These are phyloP conservation scores for Globisporangium cederbergense DNA, from an alignment of 352 stramenopile species.

Conservation along the genomic window DNA sequence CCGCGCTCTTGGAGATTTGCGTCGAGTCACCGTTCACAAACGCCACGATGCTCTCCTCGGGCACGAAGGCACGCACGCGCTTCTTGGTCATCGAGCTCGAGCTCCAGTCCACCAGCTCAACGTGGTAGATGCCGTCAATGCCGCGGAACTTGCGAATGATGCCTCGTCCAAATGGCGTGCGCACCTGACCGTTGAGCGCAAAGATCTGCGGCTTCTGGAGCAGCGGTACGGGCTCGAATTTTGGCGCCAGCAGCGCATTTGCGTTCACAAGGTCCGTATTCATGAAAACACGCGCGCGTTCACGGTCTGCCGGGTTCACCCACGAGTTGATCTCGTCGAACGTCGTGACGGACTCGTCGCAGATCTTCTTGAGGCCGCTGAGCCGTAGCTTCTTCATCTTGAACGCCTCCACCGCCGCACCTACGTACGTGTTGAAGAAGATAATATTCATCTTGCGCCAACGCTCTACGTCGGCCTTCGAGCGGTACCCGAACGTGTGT, in stretches of 20 bases:
- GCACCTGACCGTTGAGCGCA: constrained; percentile 48
- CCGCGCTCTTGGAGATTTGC: constrained; percentile 35
- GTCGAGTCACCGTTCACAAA: constrained; percentile 37
- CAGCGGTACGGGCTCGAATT: constrained; percentile 29
- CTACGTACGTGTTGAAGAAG: constrained; percentile 91
- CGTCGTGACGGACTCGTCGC: constrained; percentile 38
- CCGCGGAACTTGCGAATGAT: constrained; percentile 71
- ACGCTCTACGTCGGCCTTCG: constrained; percentile 62
- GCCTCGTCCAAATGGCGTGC: constrained; percentile 57
- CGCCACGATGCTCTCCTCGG: constrained; percentile 47
- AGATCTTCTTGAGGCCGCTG: constrained; percentile 65
- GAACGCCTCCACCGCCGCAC: constrained; percentile 74
- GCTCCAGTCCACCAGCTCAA: constrained; percentile 72
- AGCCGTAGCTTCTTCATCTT: constrained; percentile 71
- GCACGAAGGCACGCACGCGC: constrained; percentile 49
- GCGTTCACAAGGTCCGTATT: constrained; percentile 63
- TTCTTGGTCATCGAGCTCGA: constrained; percentile 26
- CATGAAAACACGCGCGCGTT: constrained; percentile 52
- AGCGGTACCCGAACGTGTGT: constrained; percentile 81
- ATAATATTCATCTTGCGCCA: constrained; percentile 88
- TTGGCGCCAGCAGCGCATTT: constrained; percentile 53
- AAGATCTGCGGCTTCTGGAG: constrained; percentile 67
- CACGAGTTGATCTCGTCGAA: constrained; percentile 63
- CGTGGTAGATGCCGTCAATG: constrained; percentile 77
- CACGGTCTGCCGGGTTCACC: constrained; percentile 51